These are phyloP conservation scores for Stevia rebaudiana DNA, from an alignment of 140 eudicot species.

Conservation along the genomic window DNA sequence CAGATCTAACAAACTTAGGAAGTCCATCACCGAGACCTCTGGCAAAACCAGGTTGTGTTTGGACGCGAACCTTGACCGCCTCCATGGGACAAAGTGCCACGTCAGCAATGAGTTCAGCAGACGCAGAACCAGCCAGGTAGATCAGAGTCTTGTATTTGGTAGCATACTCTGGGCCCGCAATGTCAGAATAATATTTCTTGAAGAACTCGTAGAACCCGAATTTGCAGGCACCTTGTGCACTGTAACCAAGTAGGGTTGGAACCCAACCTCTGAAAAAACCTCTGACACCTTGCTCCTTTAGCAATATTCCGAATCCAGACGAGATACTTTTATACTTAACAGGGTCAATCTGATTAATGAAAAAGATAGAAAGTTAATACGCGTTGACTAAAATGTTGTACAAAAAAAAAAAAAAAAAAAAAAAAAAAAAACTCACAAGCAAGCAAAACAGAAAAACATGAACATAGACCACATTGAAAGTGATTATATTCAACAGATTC, in stretches of 20 bases:
- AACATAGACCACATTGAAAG: too few relatives aligned
- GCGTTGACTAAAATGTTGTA: too few relatives aligned
- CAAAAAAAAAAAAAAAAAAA: too few relatives aligned
- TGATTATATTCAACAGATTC: too few relatives aligned
- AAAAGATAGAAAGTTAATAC: too few relatives aligned
- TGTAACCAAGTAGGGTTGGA: conserved; percentile 37
- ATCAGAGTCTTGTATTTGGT: conserved; percentile 73
- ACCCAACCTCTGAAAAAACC: conserved; percentile 75
- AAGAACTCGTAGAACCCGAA: conserved; percentile 47
- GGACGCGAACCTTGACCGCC: conserved; percentile 69
- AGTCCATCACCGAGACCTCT: conserved; percentile 65
- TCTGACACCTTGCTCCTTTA: conserved; percentile 33
- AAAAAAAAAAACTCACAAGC: too few relatives aligned
- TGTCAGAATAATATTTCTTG: conserved; percentile 82
- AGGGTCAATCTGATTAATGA: conserved; percentile 77
- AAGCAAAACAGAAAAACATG: too few relatives aligned
- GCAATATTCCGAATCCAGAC: conserved; percentile 30
- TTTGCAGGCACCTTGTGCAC: conserved; percentile 41
- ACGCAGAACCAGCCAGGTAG: conserved; percentile 59
- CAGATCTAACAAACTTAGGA: conserved; percentile 55
- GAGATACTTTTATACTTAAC: conserved; percentile 29
- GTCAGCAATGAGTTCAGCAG: conserved; percentile 66
- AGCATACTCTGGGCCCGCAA: conserved; percentile 87
- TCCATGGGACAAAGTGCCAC: conserved; percentile 63
- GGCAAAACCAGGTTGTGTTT: conserved; percentile 70